Evolutionary conservation across 306 rosid genomes (phyloP).

Genomic region (Vicia sativa): DNA sequence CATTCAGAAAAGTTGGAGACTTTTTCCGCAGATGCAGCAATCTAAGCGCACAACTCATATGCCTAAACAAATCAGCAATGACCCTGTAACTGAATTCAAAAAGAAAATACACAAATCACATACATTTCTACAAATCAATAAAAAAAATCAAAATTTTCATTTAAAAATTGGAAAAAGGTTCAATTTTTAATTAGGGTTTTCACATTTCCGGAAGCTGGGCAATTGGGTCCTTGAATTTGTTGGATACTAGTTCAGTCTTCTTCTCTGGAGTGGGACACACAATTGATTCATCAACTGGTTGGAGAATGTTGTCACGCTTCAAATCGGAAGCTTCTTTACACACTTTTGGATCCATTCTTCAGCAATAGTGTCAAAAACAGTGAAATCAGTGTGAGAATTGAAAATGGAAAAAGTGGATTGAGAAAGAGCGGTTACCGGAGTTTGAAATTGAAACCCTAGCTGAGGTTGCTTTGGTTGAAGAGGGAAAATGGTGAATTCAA

Average conservation of each 20-base stretch:
- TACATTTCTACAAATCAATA: not conserved
- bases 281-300: conserved; percentile 41
- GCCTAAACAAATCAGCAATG: conserved; percentile 50
- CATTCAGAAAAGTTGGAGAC: conserved; percentile 55
- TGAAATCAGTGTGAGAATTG: conserved; percentile 12
- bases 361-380: conserved; percentile 1
- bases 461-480: not conserved
- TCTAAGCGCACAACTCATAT: conserved; percentile 59
- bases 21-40: conserved; percentile 54
- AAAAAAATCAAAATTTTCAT: not conserved
- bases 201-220: conserved; percentile 54
- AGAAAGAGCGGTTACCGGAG: not conserved
- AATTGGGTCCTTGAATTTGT: conserved; percentile 36
- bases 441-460: conserved; percentile 8
- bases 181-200: conserved; percentile 17
- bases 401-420: conserved; percentile 11
- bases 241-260: conserved; percentile 40
- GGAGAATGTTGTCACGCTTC: conserved; percentile 26
- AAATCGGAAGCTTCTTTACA: conserved; percentile 28
- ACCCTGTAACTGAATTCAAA: conserved; percentile 45
- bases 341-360: conserved; percentile 45
- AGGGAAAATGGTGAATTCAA: not conserved
- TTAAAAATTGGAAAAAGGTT: too few species aligned
- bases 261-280: conserved; percentile 65
- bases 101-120: conserved; percentile 8